These are phyloP conservation scores for Daldinia grandis DNA, from an alignment of 495 filamentous ascomycete genomes.

Conservation along the genomic window DNA sequence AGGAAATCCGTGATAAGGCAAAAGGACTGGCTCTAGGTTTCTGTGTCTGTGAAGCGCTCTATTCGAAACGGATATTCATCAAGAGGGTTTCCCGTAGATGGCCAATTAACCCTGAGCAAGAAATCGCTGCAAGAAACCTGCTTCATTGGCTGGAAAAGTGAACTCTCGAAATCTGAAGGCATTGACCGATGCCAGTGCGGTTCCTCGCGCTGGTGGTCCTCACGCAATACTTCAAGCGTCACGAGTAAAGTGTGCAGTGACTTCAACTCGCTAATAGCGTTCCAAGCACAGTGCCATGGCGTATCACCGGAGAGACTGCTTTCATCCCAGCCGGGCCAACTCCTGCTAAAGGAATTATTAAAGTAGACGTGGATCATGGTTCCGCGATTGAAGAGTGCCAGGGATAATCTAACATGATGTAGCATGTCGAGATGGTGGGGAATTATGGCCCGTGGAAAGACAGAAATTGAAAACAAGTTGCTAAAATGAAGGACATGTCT, in stretches of 20 bases:
- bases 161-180: not conserved
- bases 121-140: not conserved
- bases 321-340: not conserved
- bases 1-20: not conserved
- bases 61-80: not conserved
- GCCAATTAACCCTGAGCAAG: not conserved
- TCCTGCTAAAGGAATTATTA: not conserved
- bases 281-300: not conserved
- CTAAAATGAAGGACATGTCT: not conserved
- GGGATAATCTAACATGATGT: not conserved
- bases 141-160: not conserved
- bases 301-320: not conserved
- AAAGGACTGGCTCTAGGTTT: not conserved
- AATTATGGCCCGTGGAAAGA: not conserved
- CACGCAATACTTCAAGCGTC: not conserved
- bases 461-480: not conserved
- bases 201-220: not conserved
- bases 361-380: not conserved
- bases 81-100: not conserved
- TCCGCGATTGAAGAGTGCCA: not conserved
- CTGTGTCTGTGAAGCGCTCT: not conserved
- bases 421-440: not conserved
- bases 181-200: not conserved
- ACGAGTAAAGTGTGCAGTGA: not conserved
- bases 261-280: not conserved